Evolutionary conservation across 208 protist species (phyloP).

Genomic region (Acanthamoeba sp.): DNA sequence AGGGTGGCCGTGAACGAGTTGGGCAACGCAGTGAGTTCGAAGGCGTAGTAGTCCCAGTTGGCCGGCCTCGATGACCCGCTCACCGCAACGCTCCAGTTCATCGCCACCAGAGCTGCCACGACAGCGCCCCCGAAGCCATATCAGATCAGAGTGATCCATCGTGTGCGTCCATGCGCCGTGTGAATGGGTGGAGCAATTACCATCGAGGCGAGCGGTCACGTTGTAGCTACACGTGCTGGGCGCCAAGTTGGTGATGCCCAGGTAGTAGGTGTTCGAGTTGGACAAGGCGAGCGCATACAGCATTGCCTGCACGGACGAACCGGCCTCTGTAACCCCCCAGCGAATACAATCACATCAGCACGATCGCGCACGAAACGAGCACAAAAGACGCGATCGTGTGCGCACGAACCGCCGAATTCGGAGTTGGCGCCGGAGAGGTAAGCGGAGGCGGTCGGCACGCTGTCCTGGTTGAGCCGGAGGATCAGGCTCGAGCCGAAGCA

Average conservation of each 20-base stretch:
- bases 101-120: neutral
- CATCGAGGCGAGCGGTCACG: neutral
- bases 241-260: neutral
- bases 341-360: too few relatives aligned
- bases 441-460: neutral
- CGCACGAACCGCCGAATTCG: neutral
- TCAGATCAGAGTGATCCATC: neutral
- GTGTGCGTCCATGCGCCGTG: too few relatives aligned
- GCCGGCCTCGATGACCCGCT: neutral
- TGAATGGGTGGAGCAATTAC: neutral
- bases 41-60: slow-evolving; percentile 2
- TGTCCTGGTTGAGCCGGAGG: neutral
- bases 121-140: neutral
- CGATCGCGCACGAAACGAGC: neutral
- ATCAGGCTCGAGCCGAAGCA: neutral
- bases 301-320: neutral
- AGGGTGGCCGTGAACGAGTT: neutral
- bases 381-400: neutral
- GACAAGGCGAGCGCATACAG: neutral
- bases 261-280: neutral
- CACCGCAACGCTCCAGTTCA: neutral
- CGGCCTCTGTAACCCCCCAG: neutral
- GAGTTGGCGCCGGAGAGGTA: neutral
- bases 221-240: neutral
- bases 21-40: neutral